Base-by-base conservation (phyloP, 176 grass and related monocot species). In the Juncus effusus region DNA sequence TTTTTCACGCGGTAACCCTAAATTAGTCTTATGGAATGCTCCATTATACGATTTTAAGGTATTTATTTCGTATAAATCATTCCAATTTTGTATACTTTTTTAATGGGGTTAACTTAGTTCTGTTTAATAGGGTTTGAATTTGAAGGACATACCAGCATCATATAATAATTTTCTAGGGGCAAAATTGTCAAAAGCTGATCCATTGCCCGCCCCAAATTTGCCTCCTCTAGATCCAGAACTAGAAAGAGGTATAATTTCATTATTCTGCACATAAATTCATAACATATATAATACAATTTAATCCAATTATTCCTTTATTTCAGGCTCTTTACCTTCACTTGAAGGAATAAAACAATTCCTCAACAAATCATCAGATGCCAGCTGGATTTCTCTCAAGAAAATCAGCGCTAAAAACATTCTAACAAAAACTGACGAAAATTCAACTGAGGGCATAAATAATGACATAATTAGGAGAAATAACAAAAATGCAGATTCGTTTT, bases 31-130 rank as follows among this genome's bases (percentile, higher is more conserved):
- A 75, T 97, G 93, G 88, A 86, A 56, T 66, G 74, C 85, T 73
- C 74, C 88, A 35, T 67, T 92, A 57, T 97, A 97, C 49, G 77
- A 86, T 44, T 63, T 81, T 72, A 86, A 92, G 88, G 93, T 97
- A 82, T 13, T 75, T 81, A 10, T 4, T 10, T 7, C n/a, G 16
- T 10, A 10, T 2, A 58, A 13, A 47, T 7, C 13, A 9, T 56
- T 44, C 57, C 37, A 45, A 47, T 16, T 72, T 42, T 59, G 0
- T 5, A 54, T 59, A 5, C 7, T 38, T 70, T 6, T 67, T 63
- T 12, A 61, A 50, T 66, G 72, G 57, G 12, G 72, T 73, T n/a
- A 83, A 70, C 44, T 47, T 52, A 61, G 45, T 57, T 76, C 45
- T 79, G 78, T 73, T 16, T 54, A 69, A 36, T 72, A 97, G 93